Base-by-base conservation (phyloP, 768 basidiomycete genomes). In the Cyathus striatus region DNA sequence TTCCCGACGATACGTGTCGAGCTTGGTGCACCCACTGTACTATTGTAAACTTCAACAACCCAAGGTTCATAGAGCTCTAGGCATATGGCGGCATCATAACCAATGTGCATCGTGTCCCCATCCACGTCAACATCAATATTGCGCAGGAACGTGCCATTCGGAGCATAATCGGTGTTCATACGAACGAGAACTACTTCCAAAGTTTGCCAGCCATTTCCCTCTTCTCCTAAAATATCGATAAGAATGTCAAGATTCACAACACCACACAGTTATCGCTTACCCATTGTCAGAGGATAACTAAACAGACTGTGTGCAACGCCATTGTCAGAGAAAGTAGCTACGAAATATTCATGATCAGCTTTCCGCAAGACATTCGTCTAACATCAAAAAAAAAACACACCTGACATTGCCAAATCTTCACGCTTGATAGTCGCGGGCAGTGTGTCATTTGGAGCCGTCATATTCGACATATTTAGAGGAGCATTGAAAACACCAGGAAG, bases 81-180 rank as follows among this genome's bases (percentile, higher is more conserved):
- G 60, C 54, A 30, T 70, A 65, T 6, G 70, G 44, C 64, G 6
- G 65, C 62, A 40, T 72, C 70, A 23, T 61, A 65, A 2, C 69
- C 70, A 23, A 72, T 59, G 45, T 45, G 59, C 3, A 62, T 64
- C 7, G 52, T 42, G 20, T 51, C 49, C 7, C 66, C 64, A 14
- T 52, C 41, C 16, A 25, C 41, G 39, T 62, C 59, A 5, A 53
- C 21, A 3, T 52, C 40, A 16, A 56, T 54, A 23, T 42, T 44
- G 13, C 47, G 1, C 62, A n/a, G n/a, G n/a, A n/a, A n/a, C n/a
- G n/a, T n/a, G n/a, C n/a, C n/a, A n/a, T n/a, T n/a, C n/a, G n/a
- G 60, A 3, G 67, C 53, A 39, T 54, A 67, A 7, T 56, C 51
- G 22, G 61, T 61, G 33, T 69, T 65, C 9, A 70, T 54, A 20